Conservation (phyloP, 371 early-diverging fungal species). For the Lichtheimia corymbifera region DNA sequence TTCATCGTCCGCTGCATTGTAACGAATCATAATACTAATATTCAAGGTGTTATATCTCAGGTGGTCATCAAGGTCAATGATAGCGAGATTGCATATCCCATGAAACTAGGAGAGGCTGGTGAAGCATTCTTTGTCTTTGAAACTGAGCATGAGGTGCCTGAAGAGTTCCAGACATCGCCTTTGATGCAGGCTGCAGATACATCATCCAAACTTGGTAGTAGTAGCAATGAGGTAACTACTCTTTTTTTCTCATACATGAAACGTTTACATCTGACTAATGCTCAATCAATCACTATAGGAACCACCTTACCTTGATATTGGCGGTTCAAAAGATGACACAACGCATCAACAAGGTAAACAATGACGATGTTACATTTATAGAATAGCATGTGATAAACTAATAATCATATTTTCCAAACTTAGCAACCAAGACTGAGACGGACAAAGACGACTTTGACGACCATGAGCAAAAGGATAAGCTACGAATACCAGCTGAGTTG, state of each 20-base stretch:
- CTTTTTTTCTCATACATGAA: conserved; percentile 2
- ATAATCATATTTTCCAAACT: too few relatives aligned
- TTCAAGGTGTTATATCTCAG: conserved; percentile 20
- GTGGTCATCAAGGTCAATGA: conserved; percentile 94
- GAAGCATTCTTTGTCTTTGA: conserved; percentile 98
- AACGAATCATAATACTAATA: too few relatives aligned
- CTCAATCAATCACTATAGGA: conserved; percentile 25
- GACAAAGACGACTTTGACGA: conserved; percentile 42
- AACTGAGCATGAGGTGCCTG: conserved; percentile 82
- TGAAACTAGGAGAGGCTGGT: conserved; percentile 98
- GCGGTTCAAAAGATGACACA: conserved; percentile 24
- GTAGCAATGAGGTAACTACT: conserved; percentile 30
- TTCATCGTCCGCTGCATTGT: too few relatives aligned
- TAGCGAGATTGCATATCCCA: conserved; percentile 69
- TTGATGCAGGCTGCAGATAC: conserved; percentile 65
- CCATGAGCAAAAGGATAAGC: conserved; percentile 19
- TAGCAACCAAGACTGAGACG: background rate
- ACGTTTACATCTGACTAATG: background rate
- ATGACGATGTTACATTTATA: background rate
- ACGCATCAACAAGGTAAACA: background rate
- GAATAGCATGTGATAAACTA: background rate
- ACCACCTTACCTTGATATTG: conserved; percentile 49
- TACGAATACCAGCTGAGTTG: conserved; percentile 34
- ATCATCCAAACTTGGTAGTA: conserved; percentile 14
- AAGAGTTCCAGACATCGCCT: conserved; percentile 91